Percentiles rank a stretch among this genome's conserved stretches.
Conservation (phyloP, 139 green algal species). For the Chlamydomonas schloesseri region DNA sequence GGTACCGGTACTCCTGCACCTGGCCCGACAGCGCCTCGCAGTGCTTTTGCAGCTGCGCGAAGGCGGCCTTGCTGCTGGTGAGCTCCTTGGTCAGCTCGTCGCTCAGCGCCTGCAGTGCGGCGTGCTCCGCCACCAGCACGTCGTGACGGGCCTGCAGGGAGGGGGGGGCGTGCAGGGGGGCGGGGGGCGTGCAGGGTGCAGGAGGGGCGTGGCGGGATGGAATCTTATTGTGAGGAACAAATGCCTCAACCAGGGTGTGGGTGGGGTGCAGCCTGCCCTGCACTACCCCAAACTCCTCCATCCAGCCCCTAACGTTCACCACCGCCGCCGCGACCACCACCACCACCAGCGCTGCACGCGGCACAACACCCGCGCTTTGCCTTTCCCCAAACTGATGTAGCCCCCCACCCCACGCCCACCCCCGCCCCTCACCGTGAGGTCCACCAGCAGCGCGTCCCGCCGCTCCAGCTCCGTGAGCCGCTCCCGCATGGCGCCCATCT, state of each 20-base stretch:
- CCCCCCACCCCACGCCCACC: not conserved
- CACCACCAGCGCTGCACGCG: too few species aligned
- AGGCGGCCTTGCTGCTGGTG: not conserved
- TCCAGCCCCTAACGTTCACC: too few species aligned
- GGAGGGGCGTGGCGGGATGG: too few species aligned
- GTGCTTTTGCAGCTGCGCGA: not conserved
- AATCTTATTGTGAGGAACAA: too few species aligned
- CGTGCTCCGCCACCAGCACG: not conserved
- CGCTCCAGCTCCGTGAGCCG: conserved; percentile 22
- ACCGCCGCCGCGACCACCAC: too few species aligned
- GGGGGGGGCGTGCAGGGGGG: not conserved
- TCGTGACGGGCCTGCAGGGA: not conserved
- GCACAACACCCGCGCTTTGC: too few species aligned
- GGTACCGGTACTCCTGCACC: not conserved
- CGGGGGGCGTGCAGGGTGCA: not conserved
- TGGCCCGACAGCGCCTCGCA: conserved; percentile 5
- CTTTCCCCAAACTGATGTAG: not conserved
- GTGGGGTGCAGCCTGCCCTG: too few species aligned
- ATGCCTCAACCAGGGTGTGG: too few species aligned
- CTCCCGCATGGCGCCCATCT: not conserved
- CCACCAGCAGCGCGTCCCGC: conserved; percentile 13
- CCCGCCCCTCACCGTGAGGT: conserved; percentile 12
- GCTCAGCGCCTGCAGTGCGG: not conserved
- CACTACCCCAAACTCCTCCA: too few species aligned
- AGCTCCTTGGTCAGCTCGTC: conserved; percentile 7